A percentile compares a stretch with the other conserved stretches of the same genome.
Conservation (phyloP, 257 asterid genomes). For the Avicennia marina region DNA sequence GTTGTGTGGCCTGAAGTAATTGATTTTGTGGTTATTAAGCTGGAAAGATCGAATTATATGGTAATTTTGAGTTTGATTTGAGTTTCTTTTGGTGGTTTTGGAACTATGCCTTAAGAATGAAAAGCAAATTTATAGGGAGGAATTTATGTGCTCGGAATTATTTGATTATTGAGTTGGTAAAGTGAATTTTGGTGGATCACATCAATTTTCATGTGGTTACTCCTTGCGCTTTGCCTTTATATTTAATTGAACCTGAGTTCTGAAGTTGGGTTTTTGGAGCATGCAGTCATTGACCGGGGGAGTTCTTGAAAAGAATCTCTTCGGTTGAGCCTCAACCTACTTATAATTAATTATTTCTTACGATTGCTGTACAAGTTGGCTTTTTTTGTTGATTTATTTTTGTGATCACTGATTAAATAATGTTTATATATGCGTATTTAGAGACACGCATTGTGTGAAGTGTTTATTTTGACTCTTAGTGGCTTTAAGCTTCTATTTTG, state of each 20-base stretch:
- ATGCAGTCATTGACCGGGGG: neutral
- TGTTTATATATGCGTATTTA: no score
- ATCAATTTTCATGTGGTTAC: constrained; percentile 10
- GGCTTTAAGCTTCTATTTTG: no score
- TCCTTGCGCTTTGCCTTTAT: constrained; percentile 1
- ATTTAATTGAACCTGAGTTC: constrained; percentile 31
- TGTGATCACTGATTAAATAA: no score
- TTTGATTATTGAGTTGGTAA: neutral
- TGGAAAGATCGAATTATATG: constrained; percentile 4
- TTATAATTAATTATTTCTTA: no score
- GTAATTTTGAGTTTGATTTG: constrained; percentile 1
- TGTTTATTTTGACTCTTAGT: no score
- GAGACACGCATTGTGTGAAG: no score
- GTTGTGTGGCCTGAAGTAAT: neutral
- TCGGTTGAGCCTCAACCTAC: no score
- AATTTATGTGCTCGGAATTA: neutral
- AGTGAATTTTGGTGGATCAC: neutral
- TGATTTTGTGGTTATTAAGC: constrained; percentile 6
- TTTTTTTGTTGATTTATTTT: no score
- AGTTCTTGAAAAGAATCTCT: constrained; percentile 4
- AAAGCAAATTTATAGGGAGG: no score
- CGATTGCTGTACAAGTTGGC: no score
- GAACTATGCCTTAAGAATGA: no score
- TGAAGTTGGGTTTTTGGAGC: constrained; percentile 14
- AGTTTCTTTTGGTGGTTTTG: neutral